Conservation (phyloP, 768 basidiomycete species). For the Boletus rubroflammeus region DNA sequence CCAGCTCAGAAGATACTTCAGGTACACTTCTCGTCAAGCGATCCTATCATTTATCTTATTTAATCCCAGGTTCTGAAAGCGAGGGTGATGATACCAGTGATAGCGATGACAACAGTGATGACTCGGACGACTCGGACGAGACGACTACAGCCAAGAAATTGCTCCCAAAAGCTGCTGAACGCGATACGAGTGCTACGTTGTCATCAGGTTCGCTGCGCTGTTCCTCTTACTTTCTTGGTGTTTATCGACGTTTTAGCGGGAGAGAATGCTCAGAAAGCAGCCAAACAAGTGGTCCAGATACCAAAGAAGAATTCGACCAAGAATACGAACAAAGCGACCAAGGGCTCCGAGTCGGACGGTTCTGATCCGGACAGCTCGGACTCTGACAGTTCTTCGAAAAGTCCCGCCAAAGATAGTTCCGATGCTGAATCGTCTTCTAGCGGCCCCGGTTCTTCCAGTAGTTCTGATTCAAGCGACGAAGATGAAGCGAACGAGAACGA, state of each 20-base stretch:
- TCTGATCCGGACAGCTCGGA: constrained; percentile 18
- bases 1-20: constrained; percentile 20
- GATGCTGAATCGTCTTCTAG: constrained; percentile 16
- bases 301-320: constrained; percentile 1
- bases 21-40: constrained; percentile 13
- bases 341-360: constrained; percentile 7
- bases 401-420: constrained; percentile 11
- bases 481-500: constrained; percentile 3
- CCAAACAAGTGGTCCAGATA: neutral
- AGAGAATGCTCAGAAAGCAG: constrained; percentile 2
- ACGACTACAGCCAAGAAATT: neutral
- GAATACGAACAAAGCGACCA: neutral
- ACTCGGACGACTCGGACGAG: constrained; percentile 7
- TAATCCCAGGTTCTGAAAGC: constrained; percentile 15
- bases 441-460: constrained; percentile 8
- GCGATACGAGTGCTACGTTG: constrained; percentile 41
- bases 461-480: constrained; percentile 16
- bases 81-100: constrained; percentile 11
- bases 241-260: constrained; percentile 8
- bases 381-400: constrained; percentile 14
- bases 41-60: neutral
- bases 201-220: constrained; percentile 29
- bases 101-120: constrained; percentile 5
- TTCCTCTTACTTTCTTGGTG: neutral
- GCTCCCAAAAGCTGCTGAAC: constrained; percentile 14